Evolutionary conservation across 768 basidiomycete genomes (phyloP).

Genomic region (Boletus sensibilis): DNA sequence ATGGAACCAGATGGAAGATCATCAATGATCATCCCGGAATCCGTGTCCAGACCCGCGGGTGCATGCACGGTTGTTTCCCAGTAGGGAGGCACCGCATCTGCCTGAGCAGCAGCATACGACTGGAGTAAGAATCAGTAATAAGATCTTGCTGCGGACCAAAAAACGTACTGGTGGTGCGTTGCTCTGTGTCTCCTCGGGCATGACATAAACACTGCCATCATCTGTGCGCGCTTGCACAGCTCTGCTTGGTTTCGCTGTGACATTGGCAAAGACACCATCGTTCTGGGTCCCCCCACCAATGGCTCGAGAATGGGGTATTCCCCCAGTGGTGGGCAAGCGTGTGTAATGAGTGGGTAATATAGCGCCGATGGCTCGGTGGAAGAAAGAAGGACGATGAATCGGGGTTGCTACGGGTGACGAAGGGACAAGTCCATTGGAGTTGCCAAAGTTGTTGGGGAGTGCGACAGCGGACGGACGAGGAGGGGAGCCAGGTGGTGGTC

Average conservation of each 20-base stretch:
- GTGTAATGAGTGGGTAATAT: slow-evolving; percentile 68
- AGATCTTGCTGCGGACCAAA: neutral
- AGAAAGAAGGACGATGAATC: slow-evolving; percentile 47
- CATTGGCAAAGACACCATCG: slow-evolving; percentile 94
- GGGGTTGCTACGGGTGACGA: slow-evolving; percentile 40
- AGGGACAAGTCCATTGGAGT: slow-evolving; percentile 68
- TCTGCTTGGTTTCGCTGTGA: slow-evolving; percentile 80
- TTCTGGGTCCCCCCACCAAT: slow-evolving; percentile 76
- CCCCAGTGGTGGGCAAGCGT: slow-evolving; percentile 44
- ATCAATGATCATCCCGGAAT: slow-evolving; percentile 81
- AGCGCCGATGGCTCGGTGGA: slow-evolving; percentile 55
- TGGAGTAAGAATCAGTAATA: slow-evolving; percentile 27
- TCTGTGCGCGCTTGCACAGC: slow-evolving; percentile 44
- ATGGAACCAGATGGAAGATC: slow-evolving; percentile 84
- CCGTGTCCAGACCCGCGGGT: slow-evolving; percentile 50
- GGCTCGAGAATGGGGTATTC: slow-evolving; percentile 27
- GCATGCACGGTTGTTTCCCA: slow-evolving; percentile 96
- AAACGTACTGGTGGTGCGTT: slow-evolving; percentile 81
- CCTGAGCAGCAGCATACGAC: slow-evolving; percentile 86
- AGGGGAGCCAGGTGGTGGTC: slow-evolving; percentile 79
- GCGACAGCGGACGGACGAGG: slow-evolving; percentile 57
- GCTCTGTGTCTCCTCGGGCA: slow-evolving; percentile 80
- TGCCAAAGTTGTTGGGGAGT: slow-evolving; percentile 66
- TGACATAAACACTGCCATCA: slow-evolving; percentile 57
- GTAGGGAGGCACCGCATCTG: slow-evolving; percentile 90